A percentile compares a stretch with the other conserved stretches of the same genome.
These are phyloP conservation scores for Pulveroboletus ravenelii DNA, from an alignment of 768 basidiomycete species.

Conservation along the genomic window DNA sequence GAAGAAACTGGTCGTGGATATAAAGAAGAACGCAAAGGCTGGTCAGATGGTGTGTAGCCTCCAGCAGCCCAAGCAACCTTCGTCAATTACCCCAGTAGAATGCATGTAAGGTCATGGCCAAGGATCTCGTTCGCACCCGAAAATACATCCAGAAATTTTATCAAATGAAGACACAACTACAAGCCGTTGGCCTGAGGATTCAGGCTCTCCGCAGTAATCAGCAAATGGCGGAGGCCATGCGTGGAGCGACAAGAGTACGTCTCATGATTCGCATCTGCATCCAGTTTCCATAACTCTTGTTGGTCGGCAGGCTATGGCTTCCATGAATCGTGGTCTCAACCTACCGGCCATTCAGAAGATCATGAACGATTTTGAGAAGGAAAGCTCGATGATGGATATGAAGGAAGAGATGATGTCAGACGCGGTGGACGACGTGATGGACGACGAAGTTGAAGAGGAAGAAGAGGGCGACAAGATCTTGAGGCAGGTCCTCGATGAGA, in stretches of 20 bases:
- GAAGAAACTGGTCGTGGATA: conserved; percentile 94
- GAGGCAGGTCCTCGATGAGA: conserved; percentile 95
- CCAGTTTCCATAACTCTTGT: conserved; percentile 2
- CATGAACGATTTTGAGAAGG: conserved; percentile 97
- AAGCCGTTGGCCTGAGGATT: conserved; percentile 92
- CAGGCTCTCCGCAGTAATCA: conserved; percentile 96
- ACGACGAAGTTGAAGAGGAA: conserved; percentile 86
- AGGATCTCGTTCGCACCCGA: conserved; percentile 94
- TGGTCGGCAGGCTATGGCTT: conserved; percentile 79
- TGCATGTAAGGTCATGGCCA: conserved; percentile 99
- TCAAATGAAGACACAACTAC: conserved; percentile 97
- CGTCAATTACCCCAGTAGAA: conserved; percentile 51
- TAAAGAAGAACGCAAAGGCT: conserved; percentile 92
- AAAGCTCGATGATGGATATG: conserved; percentile 99
- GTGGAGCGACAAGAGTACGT: conserved; percentile 89
- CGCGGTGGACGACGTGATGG: conserved; percentile 96
- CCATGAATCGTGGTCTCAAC: conserved; percentile 96
- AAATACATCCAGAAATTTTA: conserved; percentile 97
- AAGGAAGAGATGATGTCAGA: conserved; percentile 99
- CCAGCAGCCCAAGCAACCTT: conserved; percentile 2
- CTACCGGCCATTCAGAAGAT: conserved; percentile 92
- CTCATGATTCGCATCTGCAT: background rate
- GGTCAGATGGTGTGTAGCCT: conserved; percentile 76
- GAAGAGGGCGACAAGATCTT: conserved; percentile 94
- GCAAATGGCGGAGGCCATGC: conserved; percentile 99